These are phyloP conservation scores for Elsinoe perseae DNA, from an alignment of 2,329 filamentous ascomycete genomes.

Conservation along the genomic window DNA sequence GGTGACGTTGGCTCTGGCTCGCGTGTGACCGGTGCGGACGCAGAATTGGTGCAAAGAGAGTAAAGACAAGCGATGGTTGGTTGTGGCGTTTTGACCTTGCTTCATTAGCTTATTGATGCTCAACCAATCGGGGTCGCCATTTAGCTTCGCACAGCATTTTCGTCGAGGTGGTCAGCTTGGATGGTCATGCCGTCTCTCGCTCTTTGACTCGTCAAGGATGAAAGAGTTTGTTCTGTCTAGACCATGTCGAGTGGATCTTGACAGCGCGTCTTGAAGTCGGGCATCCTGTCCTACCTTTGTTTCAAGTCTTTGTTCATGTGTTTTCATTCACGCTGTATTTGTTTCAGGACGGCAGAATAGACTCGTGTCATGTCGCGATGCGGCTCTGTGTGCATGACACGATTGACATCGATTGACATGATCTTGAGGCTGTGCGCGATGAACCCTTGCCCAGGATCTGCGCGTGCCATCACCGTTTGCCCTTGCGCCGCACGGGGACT, in stretches of 20 bases:
- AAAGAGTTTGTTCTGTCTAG: background rate
- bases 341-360: slow-evolving; percentile 9
- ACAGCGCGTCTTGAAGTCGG: slow-evolving; percentile 4
- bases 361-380: slow-evolving; percentile 6
- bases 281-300: background rate
- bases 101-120: background rate
- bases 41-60: background rate
- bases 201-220: background rate
- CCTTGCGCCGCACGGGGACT: slow-evolving; percentile 5
- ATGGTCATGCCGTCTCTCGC: slow-evolving; percentile 6
- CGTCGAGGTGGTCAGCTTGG: slow-evolving; percentile 5
- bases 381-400: slow-evolving; percentile 4
- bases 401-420: background rate
- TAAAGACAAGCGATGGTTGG: slow-evolving; percentile 11
- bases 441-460: slow-evolving; percentile 14
- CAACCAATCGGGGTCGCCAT: slow-evolving; percentile 13
- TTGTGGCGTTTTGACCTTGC: slow-evolving; percentile 7
- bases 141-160: slow-evolving; percentile 13
- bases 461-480: background rate
- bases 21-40: slow-evolving; percentile 4
- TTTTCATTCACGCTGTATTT: slow-evolving; percentile 6
- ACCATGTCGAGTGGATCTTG: slow-evolving; percentile 3
- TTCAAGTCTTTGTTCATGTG: background rate
- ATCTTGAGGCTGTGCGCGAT: slow-evolving; percentile 9
- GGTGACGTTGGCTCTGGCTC: background rate